Conservation (phyloP, 306 rosid species). For the Amphicarpaea edgeworthii region DNA sequence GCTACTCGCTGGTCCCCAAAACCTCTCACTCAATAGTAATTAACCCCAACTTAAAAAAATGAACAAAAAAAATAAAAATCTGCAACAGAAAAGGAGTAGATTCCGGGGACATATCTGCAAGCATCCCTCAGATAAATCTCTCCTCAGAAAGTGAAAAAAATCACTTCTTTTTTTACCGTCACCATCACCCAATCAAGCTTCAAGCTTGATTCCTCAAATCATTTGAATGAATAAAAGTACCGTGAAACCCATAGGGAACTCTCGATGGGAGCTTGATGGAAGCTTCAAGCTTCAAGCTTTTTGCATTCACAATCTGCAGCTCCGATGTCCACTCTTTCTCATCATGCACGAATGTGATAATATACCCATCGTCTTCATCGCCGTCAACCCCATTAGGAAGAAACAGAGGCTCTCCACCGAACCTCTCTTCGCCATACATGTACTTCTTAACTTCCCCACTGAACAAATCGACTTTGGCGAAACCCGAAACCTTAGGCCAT, state of each 20-base stretch:
- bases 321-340: conserved; percentile 88
- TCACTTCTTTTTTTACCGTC: too few relatives aligned
- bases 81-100: conserved; percentile 50
- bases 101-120: conserved; percentile 82
- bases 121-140: conserved; percentile 84
- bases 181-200: neutral
- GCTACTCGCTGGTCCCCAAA: conserved; percentile 83
- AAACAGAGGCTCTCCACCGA: conserved; percentile 94
- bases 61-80: conserved; percentile 4
- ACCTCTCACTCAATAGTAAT: conserved; percentile 52
- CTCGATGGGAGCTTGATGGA: conserved; percentile 79
- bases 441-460: conserved; percentile 65
- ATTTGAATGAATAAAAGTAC: conserved; percentile 76
- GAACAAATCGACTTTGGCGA: conserved; percentile 78
- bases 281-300: conserved; percentile 76
- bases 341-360: conserved; percentile 82
- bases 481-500: conserved; percentile 97
- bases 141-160: conserved; percentile 11
- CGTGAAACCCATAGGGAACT: conserved; percentile 97
- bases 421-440: conserved; percentile 67
- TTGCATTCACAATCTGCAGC: conserved; percentile 79
- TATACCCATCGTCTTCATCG: conserved; percentile 78
- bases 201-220: conserved; percentile 68
- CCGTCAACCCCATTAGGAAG: conserved; percentile 47
- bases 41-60: conserved; percentile 15